These are phyloP conservation scores for Dothistroma pini DNA, from an alignment of 2,329 filamentous ascomycete genomes.

Conservation along the genomic window DNA sequence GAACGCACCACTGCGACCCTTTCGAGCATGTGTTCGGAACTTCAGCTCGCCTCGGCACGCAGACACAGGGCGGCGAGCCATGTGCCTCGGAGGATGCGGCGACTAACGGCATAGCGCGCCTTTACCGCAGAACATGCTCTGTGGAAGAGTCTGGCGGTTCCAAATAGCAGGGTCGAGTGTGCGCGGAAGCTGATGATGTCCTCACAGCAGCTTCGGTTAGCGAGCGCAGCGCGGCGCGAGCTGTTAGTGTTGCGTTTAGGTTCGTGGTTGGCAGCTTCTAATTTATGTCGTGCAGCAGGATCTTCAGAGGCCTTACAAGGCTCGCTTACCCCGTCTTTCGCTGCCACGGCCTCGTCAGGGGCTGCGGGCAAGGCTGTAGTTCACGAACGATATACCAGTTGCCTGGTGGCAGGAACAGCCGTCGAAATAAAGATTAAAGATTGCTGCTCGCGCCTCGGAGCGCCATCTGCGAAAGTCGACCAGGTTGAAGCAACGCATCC, in stretches of 20 bases:
- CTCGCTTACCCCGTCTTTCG: conserved; percentile 9
- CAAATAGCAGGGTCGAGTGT: neutral
- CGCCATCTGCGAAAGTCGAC: neutral
- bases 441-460: neutral
- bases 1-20: neutral
- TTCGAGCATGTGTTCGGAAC: neutral
- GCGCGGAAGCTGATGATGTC: neutral
- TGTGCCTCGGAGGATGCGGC: conserved; percentile 8
- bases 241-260: conserved; percentile 3
- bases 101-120: neutral
- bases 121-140: neutral
- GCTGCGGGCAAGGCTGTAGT: no score
- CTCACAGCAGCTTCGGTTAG: conserved; percentile 3
- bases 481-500: neutral
- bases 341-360: no score
- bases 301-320: conserved; percentile 1
- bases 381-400: neutral
- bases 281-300: conserved; percentile 19
- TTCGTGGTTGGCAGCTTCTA: conserved; percentile 6
- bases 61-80: conserved; percentile 7
- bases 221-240: neutral
- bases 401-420: neutral
- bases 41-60: conserved; percentile 1
- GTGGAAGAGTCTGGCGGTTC: neutral
- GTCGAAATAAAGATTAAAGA: neutral